Evolutionary conservation across 768 basidiomycete genomes (phyloP).

Genomic region (Pisolithus tinctorius): DNA sequence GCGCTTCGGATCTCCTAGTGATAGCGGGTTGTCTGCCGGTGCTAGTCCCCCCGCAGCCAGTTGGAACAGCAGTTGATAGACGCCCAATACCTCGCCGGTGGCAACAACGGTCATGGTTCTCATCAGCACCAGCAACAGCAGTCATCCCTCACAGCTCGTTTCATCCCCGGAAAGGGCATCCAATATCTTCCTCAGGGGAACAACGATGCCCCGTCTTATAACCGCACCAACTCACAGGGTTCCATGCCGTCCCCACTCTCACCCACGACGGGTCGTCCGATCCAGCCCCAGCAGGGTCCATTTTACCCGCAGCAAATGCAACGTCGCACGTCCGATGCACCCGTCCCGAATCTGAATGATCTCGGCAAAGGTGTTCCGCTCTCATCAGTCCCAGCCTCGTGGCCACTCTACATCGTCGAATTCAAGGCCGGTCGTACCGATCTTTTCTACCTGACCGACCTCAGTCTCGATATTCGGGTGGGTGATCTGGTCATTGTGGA

Average conservation of each 20-base stretch:
- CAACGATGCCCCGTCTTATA: constrained; percentile 27
- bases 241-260: constrained; percentile 52
- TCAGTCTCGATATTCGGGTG: constrained; percentile 55
- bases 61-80: constrained; percentile 43
- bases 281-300: constrained; percentile 23
- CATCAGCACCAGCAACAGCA: constrained; percentile 24
- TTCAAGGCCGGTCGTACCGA: constrained; percentile 98
- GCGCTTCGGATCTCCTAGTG: constrained; percentile 52
- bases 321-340: constrained; percentile 36
- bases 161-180: constrained; percentile 59
- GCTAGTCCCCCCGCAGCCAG: constrained; percentile 44
- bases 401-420: constrained; percentile 93
- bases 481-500: constrained; percentile 96
- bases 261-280: constrained; percentile 30
- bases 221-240: constrained; percentile 36
- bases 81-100: constrained; percentile 25
- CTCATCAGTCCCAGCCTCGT: constrained; percentile 70
- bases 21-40: constrained; percentile 45
- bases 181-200: constrained; percentile 42
- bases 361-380: constrained; percentile 89
- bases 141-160: constrained; percentile 47
- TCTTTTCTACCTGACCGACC: constrained; percentile 83
- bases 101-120: constrained; percentile 10
- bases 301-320: constrained; percentile 28
- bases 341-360: constrained; percentile 35